These are phyloP conservation scores for Sarocladiaceae sp. DNA, from an alignment of 2,329 filamentous ascomycete species.

Conservation along the genomic window DNA sequence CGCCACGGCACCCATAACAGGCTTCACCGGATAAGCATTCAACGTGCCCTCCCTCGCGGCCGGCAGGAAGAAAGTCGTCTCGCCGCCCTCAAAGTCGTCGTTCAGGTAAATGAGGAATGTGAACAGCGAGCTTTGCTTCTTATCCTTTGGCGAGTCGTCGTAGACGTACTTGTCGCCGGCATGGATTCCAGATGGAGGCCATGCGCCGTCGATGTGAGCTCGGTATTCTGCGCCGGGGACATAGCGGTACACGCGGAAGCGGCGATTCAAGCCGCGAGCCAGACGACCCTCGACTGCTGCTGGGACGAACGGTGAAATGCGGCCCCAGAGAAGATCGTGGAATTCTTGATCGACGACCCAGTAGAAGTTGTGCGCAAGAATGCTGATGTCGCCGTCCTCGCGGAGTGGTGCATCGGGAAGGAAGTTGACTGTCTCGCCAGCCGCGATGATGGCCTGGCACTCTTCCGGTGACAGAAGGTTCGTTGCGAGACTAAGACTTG, in stretches of 20 bases:
- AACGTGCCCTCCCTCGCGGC: slow-evolving; percentile 59
- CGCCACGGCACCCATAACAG: slow-evolving; percentile 64
- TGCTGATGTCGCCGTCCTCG: slow-evolving; percentile 60
- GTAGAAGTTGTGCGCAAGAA: slow-evolving; percentile 70
- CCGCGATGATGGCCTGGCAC: slow-evolving; percentile 62
- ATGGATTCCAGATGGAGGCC: slow-evolving; percentile 65
- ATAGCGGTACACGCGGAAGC: slow-evolving; percentile 69
- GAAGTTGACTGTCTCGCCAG: slow-evolving; percentile 62
- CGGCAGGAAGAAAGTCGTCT: slow-evolving; percentile 68
- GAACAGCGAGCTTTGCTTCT: slow-evolving; percentile 63
- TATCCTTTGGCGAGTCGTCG: slow-evolving; percentile 55
- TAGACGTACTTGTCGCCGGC: slow-evolving; percentile 59
- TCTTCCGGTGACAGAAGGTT: slow-evolving; percentile 58
- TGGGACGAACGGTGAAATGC: slow-evolving; percentile 56
- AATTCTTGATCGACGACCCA: slow-evolving; percentile 64
- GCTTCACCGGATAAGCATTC: slow-evolving; percentile 65
- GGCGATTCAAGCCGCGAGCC: slow-evolving; percentile 61
- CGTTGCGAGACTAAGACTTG: slow-evolving; percentile 54
- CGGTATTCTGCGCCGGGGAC: slow-evolving; percentile 70
- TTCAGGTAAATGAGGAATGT: slow-evolving; percentile 68
- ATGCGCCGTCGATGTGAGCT: slow-evolving; percentile 67
- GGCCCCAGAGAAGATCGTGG: slow-evolving; percentile 58
- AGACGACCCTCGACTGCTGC: slow-evolving; percentile 47
- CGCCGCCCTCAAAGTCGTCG: slow-evolving; percentile 67
- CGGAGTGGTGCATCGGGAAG: slow-evolving; percentile 64